Evolutionary conservation across 768 basidiomycete genomes (phyloP).

Genomic region (Boletellus emodensis): DNA sequence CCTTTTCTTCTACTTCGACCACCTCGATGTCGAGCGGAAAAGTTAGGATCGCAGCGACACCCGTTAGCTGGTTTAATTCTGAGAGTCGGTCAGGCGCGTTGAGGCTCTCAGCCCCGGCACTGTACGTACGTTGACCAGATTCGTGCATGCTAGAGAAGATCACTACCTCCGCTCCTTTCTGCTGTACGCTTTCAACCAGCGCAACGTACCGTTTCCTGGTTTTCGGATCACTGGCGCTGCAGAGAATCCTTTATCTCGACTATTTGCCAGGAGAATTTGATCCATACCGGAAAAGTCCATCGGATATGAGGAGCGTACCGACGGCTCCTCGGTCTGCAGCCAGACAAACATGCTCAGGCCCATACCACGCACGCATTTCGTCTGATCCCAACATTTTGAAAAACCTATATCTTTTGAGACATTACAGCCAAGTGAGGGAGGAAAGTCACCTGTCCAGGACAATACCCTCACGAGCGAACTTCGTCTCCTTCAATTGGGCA

Average conservation of each 20-base stretch:
- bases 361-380: constrained; percentile 98
- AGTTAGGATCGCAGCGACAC: constrained; percentile 91
- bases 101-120: background rate
- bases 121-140: constrained; percentile 85
- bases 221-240: constrained; percentile 74
- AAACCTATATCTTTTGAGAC: constrained; percentile 53
- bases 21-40: constrained; percentile 95
- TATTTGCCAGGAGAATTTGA: background rate
- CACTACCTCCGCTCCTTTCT: constrained; percentile 87
- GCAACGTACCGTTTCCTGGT: constrained; percentile 80
- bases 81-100: constrained; percentile 7
- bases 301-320: constrained; percentile 91
- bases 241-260: background rate
- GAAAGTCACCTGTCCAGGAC: constrained; percentile 74
- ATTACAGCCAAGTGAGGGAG: background rate
- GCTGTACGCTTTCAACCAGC: constrained; percentile 84
- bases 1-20: constrained; percentile 87
- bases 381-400: constrained; percentile 96
- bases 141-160: constrained; percentile 99
- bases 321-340: constrained; percentile 93
- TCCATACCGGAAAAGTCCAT: constrained; percentile 83
- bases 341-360: constrained; percentile 87
- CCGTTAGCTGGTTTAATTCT: constrained; percentile 97
- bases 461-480: constrained; percentile 91
- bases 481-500: constrained; percentile 84